Base-by-base conservation (phyloP, 805 yeast species). In the Ogataea kodamae region DNA sequence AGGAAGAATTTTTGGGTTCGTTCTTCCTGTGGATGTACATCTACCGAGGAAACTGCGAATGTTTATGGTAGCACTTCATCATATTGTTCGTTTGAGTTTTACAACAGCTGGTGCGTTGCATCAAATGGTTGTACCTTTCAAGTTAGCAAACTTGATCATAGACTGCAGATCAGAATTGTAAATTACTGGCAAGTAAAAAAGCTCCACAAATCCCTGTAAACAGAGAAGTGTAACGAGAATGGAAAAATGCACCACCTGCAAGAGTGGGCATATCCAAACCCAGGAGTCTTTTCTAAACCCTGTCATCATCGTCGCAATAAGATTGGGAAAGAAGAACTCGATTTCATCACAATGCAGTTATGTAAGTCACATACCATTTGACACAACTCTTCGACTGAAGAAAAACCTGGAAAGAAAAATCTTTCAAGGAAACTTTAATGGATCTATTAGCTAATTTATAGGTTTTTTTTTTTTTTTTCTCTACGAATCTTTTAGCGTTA, bases 41-140 rank as follows among this genome's bases (percentile, higher is more conserved):
- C 84, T 82, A 81, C 89, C 92, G 92, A 76, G 90, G 89, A 82
- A 81, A 82, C 92, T 82, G 92, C 90, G 92, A 82, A 81, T 81
- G 92, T 80, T 72, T 64, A 68, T 69, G 80, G 78, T 63, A 68
- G 64, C 64, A 68, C 68, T 76, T 81, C 89, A 81, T 82, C 92
- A 81, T 68, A 55, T 30, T 36, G 41, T 31, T 30, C 30, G 25
- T 26, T 22, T 20, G 22, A 25, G 20, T 11, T 23, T 13, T 25
- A 28, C 32, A 27, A 33, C 12, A 33, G 37, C 18, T 33, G 32
- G 37, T 28, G 28, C 37, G 32, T 33, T 33, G 37, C 37, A 27
- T 33, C 37, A 33, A 33, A 33, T 33, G 37, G 37, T 16, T 8
- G 32, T 22, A 22, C 32, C 26, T 22, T 26, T 15, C 30, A 32